Evolutionary conservation across 176 grass and related monocot genomes (phyloP), one percentile per base, ranked within the genome.

Genomic region (Eleusine coracana): DNA sequence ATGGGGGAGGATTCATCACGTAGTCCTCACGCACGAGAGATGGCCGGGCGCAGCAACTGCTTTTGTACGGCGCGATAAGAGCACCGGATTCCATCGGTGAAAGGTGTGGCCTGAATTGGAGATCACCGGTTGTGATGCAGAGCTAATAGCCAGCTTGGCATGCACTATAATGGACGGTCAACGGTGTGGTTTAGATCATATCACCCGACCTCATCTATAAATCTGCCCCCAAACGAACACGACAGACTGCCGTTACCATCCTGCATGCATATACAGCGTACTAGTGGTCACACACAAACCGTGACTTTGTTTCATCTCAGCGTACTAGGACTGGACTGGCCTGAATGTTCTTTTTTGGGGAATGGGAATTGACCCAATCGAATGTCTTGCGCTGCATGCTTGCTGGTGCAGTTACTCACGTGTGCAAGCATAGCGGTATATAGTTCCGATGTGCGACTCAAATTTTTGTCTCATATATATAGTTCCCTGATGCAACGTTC

Each of bases 41-140:
- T 74, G 72, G 27, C 60, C 60, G 60, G 10, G 25, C 23, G 60
- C 12, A 14, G 27, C 25, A 14, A 36, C 71, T 55, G 50, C 29
- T 75, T 75, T 46, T 77, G 58, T 46, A 52, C 54, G 52, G 73
- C 73, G 60, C 52, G 20, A 76, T 41, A 60, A n/a, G 36, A 76
- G 14, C 21, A 60, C 55, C 38, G 54, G 73, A 41, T 40, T 73
- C 4, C 2, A 41, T 52, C 48, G 27, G 48, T 52, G 27, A 45
- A 74, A 54, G 71, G 28, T 51, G 71, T 74, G 71, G 46, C 48
- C 27, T 52, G 71, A 16, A 51, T 73, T 31, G 21, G 5, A 48
- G 12, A 27, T 12, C n/a, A 4, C 7, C 14, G 31, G 29, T 15
- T 28, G 52, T 55, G 15, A 52, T 17, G 15, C 68, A 46, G 25